Percentiles rank a stretch among this genome's conserved stretches.
These are phyloP conservation scores for Stromatinia cepivora DNA, from an alignment of 2,329 filamentous ascomycete species.

Conservation along the genomic window DNA sequence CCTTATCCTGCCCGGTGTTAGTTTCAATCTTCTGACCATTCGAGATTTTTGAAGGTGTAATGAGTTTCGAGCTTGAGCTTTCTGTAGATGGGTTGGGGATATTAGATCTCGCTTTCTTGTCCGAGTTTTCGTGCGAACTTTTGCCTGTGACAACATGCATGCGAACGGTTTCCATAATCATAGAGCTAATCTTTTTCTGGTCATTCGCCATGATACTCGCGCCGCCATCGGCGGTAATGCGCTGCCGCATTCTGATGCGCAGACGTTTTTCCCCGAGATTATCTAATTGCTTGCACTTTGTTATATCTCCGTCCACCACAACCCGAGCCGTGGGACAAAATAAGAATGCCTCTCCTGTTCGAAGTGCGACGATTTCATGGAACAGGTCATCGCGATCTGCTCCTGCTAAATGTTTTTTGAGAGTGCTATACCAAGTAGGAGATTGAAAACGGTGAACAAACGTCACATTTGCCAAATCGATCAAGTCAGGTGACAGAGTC, in stretches of 20 bases:
- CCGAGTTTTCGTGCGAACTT: constrained; percentile 8
- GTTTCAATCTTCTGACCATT: background rate
- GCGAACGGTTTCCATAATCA: background rate
- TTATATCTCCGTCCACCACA: constrained; percentile 38
- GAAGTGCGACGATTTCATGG: constrained; percentile 47
- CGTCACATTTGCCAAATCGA: constrained; percentile 71
- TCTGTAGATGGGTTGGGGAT: background rate
- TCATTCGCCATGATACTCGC: constrained; percentile 9
- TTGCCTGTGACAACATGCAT: constrained; percentile 6
- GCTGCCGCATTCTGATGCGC: constrained; percentile 1
- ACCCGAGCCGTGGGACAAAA: constrained; percentile 50
- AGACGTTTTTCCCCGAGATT: constrained; percentile 5
- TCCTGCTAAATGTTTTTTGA: constrained; percentile 49
- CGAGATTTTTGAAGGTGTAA: background rate
- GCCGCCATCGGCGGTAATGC: constrained; percentile 11
- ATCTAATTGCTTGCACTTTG: constrained; percentile 42
- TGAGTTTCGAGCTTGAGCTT: constrained; percentile 1
- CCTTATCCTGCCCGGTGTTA: background rate
- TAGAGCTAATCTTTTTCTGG: background rate
- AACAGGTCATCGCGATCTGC: constrained; percentile 41
- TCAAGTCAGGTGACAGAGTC: constrained; percentile 64
- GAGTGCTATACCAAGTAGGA: constrained; percentile 54
- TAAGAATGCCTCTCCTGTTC: constrained; percentile 50
- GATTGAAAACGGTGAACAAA: constrained; percentile 73
- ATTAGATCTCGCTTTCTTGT: constrained; percentile 7